Percentiles rank a stretch among this genome's conserved stretches.
These are phyloP conservation scores for Gossypium trilobum DNA, from an alignment of 441 rosid species.

Conservation along the genomic window DNA sequence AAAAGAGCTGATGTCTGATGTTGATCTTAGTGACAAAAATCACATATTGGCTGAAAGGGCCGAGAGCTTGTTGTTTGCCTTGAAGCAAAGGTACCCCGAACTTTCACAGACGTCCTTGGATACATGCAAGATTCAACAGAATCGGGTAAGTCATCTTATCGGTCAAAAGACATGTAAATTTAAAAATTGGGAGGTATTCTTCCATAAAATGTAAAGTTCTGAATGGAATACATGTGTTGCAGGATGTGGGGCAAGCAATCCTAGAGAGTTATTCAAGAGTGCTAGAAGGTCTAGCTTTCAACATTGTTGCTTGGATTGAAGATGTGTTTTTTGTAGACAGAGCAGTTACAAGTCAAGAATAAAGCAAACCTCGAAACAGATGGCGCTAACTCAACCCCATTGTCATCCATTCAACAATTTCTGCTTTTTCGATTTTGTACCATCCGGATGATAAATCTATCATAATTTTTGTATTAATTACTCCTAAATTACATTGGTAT, in stretches of 20 bases:
- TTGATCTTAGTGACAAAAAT: conserved; percentile 54
- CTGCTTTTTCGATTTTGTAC: background rate
- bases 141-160: conserved; percentile 32
- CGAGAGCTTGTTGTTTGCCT: conserved; percentile 44
- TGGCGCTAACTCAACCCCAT: conserved; percentile 15
- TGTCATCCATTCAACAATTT: conserved; percentile 1
- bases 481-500: background rate
- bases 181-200: background rate
- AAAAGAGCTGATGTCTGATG: conserved; percentile 45
- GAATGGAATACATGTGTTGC: conserved; percentile 16
- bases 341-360: conserved; percentile 43
- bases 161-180: background rate
- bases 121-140: conserved; percentile 61
- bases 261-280: conserved; percentile 92
- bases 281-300: conserved; percentile 87
- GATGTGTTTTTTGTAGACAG: conserved; percentile 76
- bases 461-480: background rate
- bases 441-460: background rate
- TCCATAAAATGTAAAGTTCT: background rate
- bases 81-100: conserved; percentile 62
- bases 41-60: conserved; percentile 52
- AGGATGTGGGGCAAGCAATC: conserved; percentile 91
- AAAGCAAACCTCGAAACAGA: background rate
- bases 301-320: conserved; percentile 89
- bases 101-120: conserved; percentile 63